A percentile compares a stretch with the other conserved stretches of the same genome.
Evolutionary conservation across 2,329 filamentous ascomycete species (phyloP).

Genomic region (Neonectria neomacrospora): DNA sequence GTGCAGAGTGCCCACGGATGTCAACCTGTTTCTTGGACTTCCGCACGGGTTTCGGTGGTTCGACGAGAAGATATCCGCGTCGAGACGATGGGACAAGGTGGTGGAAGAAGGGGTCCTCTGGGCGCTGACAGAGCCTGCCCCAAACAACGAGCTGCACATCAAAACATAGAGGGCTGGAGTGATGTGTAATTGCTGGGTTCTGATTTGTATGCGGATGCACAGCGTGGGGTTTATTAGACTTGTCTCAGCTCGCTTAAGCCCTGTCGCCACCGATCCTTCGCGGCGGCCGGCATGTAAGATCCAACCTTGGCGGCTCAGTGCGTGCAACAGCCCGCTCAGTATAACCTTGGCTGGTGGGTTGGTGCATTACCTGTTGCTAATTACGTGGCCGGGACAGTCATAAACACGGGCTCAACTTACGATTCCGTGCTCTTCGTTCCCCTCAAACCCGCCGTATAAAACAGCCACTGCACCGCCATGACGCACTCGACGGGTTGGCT

Average conservation of each 20-base stretch:
- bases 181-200: not conserved
- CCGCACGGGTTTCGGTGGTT: conserved; percentile 28
- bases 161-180: conserved; percentile 5
- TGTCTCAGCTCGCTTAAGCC: not conserved
- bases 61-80: conserved; percentile 22
- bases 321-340: not conserved
- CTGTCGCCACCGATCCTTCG: not conserved
- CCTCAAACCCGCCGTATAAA: not conserved
- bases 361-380: not conserved
- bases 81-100: conserved; percentile 25
- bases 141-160: conserved; percentile 17
- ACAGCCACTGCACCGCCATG: not conserved
- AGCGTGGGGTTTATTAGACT: not conserved
- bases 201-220: not conserved
- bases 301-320: not conserved
- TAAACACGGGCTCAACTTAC: not conserved
- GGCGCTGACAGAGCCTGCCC: conserved; percentile 8
- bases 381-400: not conserved
- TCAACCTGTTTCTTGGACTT: conserved; percentile 25
- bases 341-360: not conserved
- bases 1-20: conserved; percentile 38
- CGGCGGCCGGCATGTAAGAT: not conserved
- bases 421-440: not conserved
- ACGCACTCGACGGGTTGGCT: not conserved
- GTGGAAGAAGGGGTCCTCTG: conserved; percentile 27